A percentile compares a stretch with the other conserved stretches of the same genome.
Evolutionary conservation across 1,284 basidiomycete genomes (phyloP).

Genomic region (Ustilago bromivora): DNA sequence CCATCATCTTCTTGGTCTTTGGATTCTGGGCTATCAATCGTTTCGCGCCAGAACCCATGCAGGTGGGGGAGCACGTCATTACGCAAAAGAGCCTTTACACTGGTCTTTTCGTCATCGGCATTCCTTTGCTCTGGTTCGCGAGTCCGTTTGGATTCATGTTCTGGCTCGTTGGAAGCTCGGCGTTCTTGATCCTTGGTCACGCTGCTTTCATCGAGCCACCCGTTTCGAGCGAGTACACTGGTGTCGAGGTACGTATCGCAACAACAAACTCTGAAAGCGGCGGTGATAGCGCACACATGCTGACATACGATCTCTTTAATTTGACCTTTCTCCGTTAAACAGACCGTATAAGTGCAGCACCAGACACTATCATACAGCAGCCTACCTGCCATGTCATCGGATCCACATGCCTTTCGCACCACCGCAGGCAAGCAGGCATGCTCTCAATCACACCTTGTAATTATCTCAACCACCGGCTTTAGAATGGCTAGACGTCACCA

Average conservation of each 20-base stretch:
- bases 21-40: slow-evolving; percentile 91
- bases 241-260: slow-evolving; percentile 73
- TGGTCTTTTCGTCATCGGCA: slow-evolving; percentile 71
- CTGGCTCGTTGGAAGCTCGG: slow-evolving; percentile 70
- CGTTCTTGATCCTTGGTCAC: slow-evolving; percentile 77
- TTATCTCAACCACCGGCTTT: slow-evolving; percentile 1
- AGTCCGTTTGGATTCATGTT: slow-evolving; percentile 66
- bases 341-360: neutral
- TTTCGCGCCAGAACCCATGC: slow-evolving; percentile 75
- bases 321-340: neutral
- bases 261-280: neutral
- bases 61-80: slow-evolving; percentile 81
- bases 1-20: slow-evolving; percentile 87
- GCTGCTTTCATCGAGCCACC: slow-evolving; percentile 87
- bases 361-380: neutral
- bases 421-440: neutral
- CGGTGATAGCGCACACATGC: neutral
- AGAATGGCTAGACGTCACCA: slow-evolving; percentile 8
- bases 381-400: neutral
- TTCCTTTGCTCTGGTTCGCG: slow-evolving; percentile 65
- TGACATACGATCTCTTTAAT: neutral
- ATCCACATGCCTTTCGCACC: neutral
- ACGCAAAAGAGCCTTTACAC: slow-evolving; percentile 80
- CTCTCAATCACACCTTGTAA: neutral
- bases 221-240: slow-evolving; percentile 86